Percentiles rank a stretch among this genome's conserved stretches.
phyloP scores from a whole-genome alignment of 2,329 filamentous ascomycete genomes.

The Lachnellula cervina region DNA sequence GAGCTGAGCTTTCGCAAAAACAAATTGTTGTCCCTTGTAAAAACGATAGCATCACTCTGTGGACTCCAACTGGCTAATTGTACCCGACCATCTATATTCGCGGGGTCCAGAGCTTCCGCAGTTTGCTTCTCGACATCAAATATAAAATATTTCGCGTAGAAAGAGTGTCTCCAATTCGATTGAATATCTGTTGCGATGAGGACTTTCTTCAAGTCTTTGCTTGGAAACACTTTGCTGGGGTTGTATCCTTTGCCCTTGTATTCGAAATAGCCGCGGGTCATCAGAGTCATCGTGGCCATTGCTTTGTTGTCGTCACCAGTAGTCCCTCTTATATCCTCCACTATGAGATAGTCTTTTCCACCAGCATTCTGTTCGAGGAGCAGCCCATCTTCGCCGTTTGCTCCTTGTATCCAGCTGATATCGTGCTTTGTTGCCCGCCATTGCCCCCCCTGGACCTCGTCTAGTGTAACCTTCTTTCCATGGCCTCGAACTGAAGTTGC shows the following conservation, averaged over 20 bases:
- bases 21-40: conserved; percentile 85
- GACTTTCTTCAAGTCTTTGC: conserved; percentile 78
- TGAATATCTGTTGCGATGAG: conserved; percentile 69
- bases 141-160: conserved; percentile 81
- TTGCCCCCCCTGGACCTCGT: conserved; percentile 61
- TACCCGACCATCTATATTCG: conserved; percentile 57
- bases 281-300: conserved; percentile 61
- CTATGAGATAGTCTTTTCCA: conserved; percentile 71
- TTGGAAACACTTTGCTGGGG: conserved; percentile 67
- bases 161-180: conserved; percentile 87
- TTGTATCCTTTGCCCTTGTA: conserved; percentile 51
- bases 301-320: conserved; percentile 37
- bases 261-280: conserved; percentile 62
- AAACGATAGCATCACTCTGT: conserved; percentile 79
- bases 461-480: conserved; percentile 68
- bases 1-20: conserved; percentile 64
- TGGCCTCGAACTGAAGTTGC: conserved; percentile 57
- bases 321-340: conserved; percentile 71
- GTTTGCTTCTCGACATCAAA: conserved; percentile 80
- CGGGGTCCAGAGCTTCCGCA: conserved; percentile 71
- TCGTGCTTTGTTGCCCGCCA: conserved; percentile 61
- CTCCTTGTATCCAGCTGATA: conserved; percentile 73
- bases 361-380: conserved; percentile 65
- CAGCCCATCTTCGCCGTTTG: conserved; percentile 75
- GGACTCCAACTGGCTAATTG: conserved; percentile 91